phyloP scores from a whole-genome alignment of 2,329 filamentous ascomycete species.

The Trichoderma atroviride region DNA sequence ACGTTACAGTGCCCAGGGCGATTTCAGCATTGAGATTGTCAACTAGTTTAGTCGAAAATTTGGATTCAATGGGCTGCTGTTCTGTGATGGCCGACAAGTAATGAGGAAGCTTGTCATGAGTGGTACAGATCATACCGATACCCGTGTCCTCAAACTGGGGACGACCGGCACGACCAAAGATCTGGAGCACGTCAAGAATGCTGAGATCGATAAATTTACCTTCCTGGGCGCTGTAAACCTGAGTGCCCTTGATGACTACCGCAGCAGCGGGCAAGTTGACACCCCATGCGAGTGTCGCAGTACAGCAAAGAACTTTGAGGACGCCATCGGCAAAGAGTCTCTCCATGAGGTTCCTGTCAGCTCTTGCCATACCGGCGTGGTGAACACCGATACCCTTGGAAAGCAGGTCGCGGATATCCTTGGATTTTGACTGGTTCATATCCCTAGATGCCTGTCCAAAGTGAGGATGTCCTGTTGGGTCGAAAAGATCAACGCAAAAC shows the following conservation, averaged over 20 bases:
- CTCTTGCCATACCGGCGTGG: constrained; percentile 93
- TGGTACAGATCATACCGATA: constrained; percentile 98
- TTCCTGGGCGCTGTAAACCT: constrained; percentile 93
- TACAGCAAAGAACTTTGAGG: constrained; percentile 97
- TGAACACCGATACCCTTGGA: constrained; percentile 92
- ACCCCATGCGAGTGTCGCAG: constrained; percentile 96
- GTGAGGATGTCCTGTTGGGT: constrained; percentile 74
- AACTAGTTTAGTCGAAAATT: constrained; percentile 88
- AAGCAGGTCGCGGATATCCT: constrained; percentile 85
- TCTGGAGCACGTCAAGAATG: constrained; percentile 95
- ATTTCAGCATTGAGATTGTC: constrained; percentile 98
- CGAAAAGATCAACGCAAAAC: constrained; percentile 77
- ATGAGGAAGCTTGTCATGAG: constrained; percentile 87
- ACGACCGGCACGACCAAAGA: constrained; percentile 96
- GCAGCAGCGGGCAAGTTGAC: constrained; percentile 96
- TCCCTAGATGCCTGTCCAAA: constrained; percentile 81
- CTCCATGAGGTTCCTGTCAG: constrained; percentile 95
- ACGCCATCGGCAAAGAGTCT: constrained; percentile 87
- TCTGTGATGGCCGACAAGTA: constrained; percentile 93
- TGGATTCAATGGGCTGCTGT: constrained; percentile 96
- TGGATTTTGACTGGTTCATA: constrained; percentile 81
- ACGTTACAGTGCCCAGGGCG: constrained; percentile 89
- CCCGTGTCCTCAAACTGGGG: constrained; percentile 97
- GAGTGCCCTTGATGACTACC: constrained; percentile 96
- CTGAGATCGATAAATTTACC: constrained; percentile 96